Base-by-base conservation (phyloP, 805 yeast genomes). In the Saccharomyces mikatae region DNA sequence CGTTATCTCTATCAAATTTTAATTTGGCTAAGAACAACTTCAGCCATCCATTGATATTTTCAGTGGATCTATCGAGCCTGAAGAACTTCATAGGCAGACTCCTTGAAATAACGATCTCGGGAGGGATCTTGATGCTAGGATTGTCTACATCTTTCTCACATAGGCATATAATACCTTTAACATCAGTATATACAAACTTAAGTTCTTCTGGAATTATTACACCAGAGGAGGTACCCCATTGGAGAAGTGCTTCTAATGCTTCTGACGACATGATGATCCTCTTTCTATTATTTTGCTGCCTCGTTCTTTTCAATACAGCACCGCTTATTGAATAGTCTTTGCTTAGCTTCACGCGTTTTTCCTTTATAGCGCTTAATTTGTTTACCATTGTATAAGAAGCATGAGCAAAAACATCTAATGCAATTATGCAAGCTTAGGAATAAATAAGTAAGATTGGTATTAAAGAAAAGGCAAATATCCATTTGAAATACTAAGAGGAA, bases 151-250 rank as follows among this genome's bases (percentile, higher is more conserved):
- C 62, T 41, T 41, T 50, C 4, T 56, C 62, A 11, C 67, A 54
- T 11, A 65, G 50, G 21, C 76, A 73, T 51, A 67, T 64, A 21
- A 74, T 68, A 1, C 82, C 82, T 50, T 65, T 69, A 6, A 60
- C 62, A 2, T 62, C 59, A 3, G 61, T 65, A 28, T 57, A 51
- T 9, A 62, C 54, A 58, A 80, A 79, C n/a, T 62, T 56, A 1
- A 80, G 52, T 2, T 56, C 58, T 0, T 64, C 62, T 17, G 74
- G 71, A 24, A 74, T 58, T 0, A 49, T 17, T 1, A 74, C 68
- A 0, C 81, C 81, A 52, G 73, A 60, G 0, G 51, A 46, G 6
- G 30, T 47, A 0, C 79, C 80, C 82, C 82, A 76, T 6, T 54
- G 41, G 2, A 68, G 31, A 14, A 69, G 49, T 6, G 41, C 50